Evolutionary conservation across 2,329 filamentous ascomycete species (phyloP), one percentile per base, ranked within the genome.

Genomic region (Nothophoma quercina): DNA sequence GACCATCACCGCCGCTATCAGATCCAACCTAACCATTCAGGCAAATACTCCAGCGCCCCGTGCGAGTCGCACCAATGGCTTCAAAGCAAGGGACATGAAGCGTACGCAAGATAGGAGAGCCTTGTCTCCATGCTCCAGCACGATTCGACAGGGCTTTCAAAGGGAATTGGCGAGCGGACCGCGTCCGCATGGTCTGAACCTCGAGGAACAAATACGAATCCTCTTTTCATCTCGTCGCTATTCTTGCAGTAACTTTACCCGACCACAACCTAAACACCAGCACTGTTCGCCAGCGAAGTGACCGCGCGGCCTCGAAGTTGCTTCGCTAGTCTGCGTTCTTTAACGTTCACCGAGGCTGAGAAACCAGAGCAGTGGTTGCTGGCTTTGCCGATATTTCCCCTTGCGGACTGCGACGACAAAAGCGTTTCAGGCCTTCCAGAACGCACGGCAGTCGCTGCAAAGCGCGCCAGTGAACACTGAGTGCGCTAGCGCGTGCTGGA

Each of bases 381-480:
- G 23, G 23, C 10, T 41, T 13, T 36, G 23, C 25, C 26, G 25
- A 38, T 33, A 9, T 32, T 38, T 19, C 26, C 32, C 25, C 39
- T 18, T 8, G 19, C 41, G 29, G 1, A 4, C n/a, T 5, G 4
- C 13, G 15, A 25, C n/a, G 12, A 26, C 34, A 25, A 15, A 36
- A 35, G 41, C 26, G 49, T 46, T 46, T 52, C 35, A 42, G 18
- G 18, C 7, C 33, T 28, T 33, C 40, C 34, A 44, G 48, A 51
- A 44, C 28, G n/a, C 29, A 26, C 22, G 35, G 33, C 25, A 47
- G 26, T 30, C 8, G 32, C 23, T 13, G 32, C 23, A 28, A 7
- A 13, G 6, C 15, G 39, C 39, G 26, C 26, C 25, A n/a, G 33
- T 15, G 2, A 28, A 7, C 10, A 4, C 5, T 29, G n/a, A 29